Evolutionary conservation across 2,329 filamentous ascomycete species (phyloP).

Genomic region (Stachybotrys chartarum): DNA sequence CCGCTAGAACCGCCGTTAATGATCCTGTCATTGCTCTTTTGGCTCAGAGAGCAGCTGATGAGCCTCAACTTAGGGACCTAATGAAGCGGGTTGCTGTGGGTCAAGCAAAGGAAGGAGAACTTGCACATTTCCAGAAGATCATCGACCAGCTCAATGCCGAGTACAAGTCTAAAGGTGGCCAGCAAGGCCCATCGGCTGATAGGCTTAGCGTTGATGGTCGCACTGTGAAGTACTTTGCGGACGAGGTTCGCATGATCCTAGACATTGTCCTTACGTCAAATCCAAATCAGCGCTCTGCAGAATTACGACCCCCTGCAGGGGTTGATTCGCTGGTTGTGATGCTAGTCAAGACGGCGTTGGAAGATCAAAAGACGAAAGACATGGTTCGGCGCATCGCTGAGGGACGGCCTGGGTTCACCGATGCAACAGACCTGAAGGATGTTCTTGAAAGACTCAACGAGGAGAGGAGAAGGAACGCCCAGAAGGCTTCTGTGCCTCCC

Average conservation of each 20-base stretch:
- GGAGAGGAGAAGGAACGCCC: slow-evolving; percentile 29
- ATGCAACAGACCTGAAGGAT: slow-evolving; percentile 46
- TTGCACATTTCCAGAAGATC: slow-evolving; percentile 70
- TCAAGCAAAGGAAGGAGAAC: slow-evolving; percentile 61
- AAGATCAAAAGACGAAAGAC: slow-evolving; percentile 39
- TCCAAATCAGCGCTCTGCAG: slow-evolving; percentile 44
- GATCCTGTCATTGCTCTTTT: slow-evolving; percentile 78
- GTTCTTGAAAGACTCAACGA: slow-evolving; percentile 41
- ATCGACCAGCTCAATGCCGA: slow-evolving; percentile 69
- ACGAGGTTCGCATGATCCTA: slow-evolving; percentile 49
- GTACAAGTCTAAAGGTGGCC: slow-evolving; percentile 43
- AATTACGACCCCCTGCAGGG: slow-evolving; percentile 44
- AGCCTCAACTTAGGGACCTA: slow-evolving; percentile 64
- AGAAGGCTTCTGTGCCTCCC: slow-evolving; percentile 11
- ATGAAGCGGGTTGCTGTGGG: slow-evolving; percentile 81
- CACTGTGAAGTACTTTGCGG: slow-evolving; percentile 53
- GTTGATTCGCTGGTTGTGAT: slow-evolving; percentile 50
- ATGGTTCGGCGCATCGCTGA: slow-evolving; percentile 49
- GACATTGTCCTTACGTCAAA: slow-evolving; percentile 54
- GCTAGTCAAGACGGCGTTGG: slow-evolving; percentile 49
- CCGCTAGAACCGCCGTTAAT: slow-evolving; percentile 22
- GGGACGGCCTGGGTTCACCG: slow-evolving; percentile 40
- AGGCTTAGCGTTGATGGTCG: slow-evolving; percentile 46
- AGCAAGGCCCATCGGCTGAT: slow-evolving; percentile 47
- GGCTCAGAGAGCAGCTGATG: slow-evolving; percentile 66